Base-by-base conservation (phyloP, 371 early-diverging fungal genomes). In the Syncephalastrum contaminatum region DNA sequence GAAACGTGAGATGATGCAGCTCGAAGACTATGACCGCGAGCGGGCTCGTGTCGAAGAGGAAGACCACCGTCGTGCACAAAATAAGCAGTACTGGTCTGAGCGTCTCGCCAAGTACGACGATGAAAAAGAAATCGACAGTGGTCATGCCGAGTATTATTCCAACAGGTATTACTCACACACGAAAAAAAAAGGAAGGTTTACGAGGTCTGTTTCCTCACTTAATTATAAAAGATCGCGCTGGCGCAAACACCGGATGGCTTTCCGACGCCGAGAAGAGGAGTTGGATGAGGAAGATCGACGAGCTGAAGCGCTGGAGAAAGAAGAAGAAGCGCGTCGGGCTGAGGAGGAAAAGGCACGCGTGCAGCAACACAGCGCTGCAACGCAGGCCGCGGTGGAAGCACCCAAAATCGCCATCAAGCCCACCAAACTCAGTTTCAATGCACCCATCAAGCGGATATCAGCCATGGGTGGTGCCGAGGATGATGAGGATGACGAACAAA, bases 71-170 rank as follows among this genome's bases (percentile, higher is more conserved):
- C 59, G 76, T 39, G 60, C 56, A 41, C 65, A 67, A 25, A 73
- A 82, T 18, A 73, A 73, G 41, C 86, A 82, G 39, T 65, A 71
- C 27, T 74, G 83, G 76, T 63, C 68, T 19, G 64, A 66, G 25
- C 70, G 77, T 24, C 72, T 88, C 41, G 78, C 81, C 4, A 82
- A 87, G 40, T 94, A 81, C 80, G 85, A 92, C 57, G 94, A 92
- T 62, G 89, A 90, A 47, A 65, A 72, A 1, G 90, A 90, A 60
- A 66, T 66, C 22, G 83, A 80, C 39, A 62, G 69, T 27, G 88
- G 86, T 3, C 75, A 81, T 25, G 86, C 87, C 27, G 75, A 82
- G 36, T 93, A 83, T 62, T 93, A 88, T 62, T 63, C 73, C 47
- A 89, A 90, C 64, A 67, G 85, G 86, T 86, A 76, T 56, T 8